Conservation (phyloP, 2,329 filamentous ascomycete genomes). For the Talaromyces sp. region DNA sequence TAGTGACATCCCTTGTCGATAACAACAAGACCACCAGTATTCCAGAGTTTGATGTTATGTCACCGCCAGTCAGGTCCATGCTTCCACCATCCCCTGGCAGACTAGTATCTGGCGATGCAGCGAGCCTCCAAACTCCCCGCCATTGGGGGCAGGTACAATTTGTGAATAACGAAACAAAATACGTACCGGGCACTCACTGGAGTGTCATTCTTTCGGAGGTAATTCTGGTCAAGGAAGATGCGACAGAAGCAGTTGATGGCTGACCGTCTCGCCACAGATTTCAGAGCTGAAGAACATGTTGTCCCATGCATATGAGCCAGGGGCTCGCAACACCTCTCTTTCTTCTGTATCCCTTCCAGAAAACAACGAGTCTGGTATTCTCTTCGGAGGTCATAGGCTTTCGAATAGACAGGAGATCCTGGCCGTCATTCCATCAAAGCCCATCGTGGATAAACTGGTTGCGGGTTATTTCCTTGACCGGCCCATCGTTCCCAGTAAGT, state of each 20-base stretch:
- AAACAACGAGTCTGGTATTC: background rate
- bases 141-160: background rate
- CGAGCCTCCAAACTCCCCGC: background rate
- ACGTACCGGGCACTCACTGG: constrained; percentile 9
- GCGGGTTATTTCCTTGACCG: constrained; percentile 8
- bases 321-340: background rate
- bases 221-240: background rate
- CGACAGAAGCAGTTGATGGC: background rate
- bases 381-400: background rate
- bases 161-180: background rate
- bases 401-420: background rate
- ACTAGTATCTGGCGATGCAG: background rate
- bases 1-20: background rate
- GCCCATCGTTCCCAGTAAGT: constrained; percentile 3
- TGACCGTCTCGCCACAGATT: background rate
- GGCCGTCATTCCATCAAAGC: constrained; percentile 3
- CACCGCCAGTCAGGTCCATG: background rate
- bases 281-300: background rate
- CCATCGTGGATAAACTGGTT: constrained; percentile 1
- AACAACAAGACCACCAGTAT: background rate
- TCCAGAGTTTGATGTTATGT: background rate
- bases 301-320: background rate
- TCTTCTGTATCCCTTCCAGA: background rate
- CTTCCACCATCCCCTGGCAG: background rate
- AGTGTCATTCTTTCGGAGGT: constrained; percentile 1